Base-by-base conservation (phyloP, 2,329 filamentous ascomycete genomes). In the Trichoderma koningii region DNA sequence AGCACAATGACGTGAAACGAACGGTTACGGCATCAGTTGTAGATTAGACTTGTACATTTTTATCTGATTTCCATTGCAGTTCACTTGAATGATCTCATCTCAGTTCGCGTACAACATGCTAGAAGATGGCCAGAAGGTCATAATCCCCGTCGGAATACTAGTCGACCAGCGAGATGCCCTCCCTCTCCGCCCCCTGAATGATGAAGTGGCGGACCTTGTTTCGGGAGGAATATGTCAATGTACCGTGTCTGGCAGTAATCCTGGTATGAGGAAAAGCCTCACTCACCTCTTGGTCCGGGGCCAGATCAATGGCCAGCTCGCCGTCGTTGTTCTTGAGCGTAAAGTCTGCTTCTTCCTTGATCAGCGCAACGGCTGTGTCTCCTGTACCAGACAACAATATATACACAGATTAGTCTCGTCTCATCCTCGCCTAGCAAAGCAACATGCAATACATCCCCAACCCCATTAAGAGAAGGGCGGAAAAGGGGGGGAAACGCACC, bases 311-410 rank as follows among this genome's bases (percentile, higher is more conserved):
- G 7, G 95, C 87, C 63, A 92, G 73, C 68, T 80, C 82, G 1
- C 90, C 93, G 67, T 91, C 88, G 4, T 71, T 76, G 72, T 94
- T 92, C 76, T 85, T 89, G 79, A 92, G 93, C 68, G 90, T 89
- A 14, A 84, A 84, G 73, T 96, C 93, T 0, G 93, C 93, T 0
- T 95, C 95, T 3, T 89, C 89, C 73, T 91, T 96, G 45, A 99
- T 79, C 67, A 99, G 78, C 21, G 89, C 83, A 53, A 98, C 81
- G 0, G 95, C 95, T 3, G 92, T 87, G 76, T 97, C 93, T 1
- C 93, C 85, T 66, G 41, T 21, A 38, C 9, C 44, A 23, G 3
- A n/a, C 28, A 34, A 19, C 23, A 14, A 44, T 19, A 1, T 0
- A 23, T n/a, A 17, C 15, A 51, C 3, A 4, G 30, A 44, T 64